Evolutionary conservation across 2,329 filamentous ascomycete species (phyloP).

Genomic region (Talaromyces piceae): DNA sequence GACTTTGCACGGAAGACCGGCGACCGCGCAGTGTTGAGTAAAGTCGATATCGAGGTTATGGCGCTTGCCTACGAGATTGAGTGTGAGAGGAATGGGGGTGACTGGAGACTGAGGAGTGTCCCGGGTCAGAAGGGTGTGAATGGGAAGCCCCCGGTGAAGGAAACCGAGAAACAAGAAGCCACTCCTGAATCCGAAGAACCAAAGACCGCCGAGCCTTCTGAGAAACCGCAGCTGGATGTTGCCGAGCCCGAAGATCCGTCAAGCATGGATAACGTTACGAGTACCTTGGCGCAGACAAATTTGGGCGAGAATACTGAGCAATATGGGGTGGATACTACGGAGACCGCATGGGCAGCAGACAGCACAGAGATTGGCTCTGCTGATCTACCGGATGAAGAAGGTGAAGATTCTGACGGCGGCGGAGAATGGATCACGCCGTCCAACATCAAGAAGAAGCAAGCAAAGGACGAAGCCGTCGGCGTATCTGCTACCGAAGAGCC

Average conservation of each 20-base stretch:
- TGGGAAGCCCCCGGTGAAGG: conserved; percentile 53
- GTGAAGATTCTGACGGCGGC: conserved; percentile 38
- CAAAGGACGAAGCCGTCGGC: conserved; percentile 51
- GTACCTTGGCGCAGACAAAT: conserved; percentile 20
- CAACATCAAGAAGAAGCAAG: conserved; percentile 80
- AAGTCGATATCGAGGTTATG: conserved; percentile 79
- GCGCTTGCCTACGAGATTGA: conserved; percentile 93
- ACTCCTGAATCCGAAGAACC: not conserved
- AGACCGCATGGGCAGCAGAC: conserved; percentile 8
- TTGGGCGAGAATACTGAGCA: conserved; percentile 23
- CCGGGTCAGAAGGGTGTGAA: conserved; percentile 75
- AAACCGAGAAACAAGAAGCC: conserved; percentile 24
- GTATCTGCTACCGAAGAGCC: conserved; percentile 46
- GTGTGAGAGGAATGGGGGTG: conserved; percentile 78
- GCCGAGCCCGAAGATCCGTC: conserved; percentile 17
- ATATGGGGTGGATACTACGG: conserved; percentile 17
- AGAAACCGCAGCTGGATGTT: conserved; percentile 14
- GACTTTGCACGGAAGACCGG: conserved; percentile 86
- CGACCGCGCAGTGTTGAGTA: conserved; percentile 79
- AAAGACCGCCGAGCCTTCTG: not conserved
- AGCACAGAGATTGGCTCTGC: conserved; percentile 9
- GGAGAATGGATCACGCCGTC: conserved; percentile 85
- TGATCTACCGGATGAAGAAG: conserved; percentile 23
- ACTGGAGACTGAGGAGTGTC: conserved; percentile 71
- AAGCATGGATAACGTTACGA: conserved; percentile 23